Evolutionary conservation across 768 basidiomycete genomes (phyloP), one percentile per base, ranked within the genome.

Genomic region (Rickenella mellea): DNA sequence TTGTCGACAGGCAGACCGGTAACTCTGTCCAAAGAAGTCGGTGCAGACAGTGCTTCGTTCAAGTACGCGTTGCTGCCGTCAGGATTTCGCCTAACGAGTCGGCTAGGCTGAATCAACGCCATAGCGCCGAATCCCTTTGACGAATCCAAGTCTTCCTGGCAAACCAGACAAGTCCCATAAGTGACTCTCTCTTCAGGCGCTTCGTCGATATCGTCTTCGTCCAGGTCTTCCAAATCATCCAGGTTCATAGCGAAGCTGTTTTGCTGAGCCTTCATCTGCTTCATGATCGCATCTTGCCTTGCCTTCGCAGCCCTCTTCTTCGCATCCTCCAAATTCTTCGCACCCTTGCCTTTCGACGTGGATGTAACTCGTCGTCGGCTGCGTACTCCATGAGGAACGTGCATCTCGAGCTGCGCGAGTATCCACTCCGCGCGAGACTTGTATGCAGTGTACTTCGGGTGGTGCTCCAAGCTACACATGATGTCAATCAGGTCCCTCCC

Each of bases 81-180:
- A 2, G 82, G 85, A 49, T 84, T 82, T 28, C 76, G 76, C 35
- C 94, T 76, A 14, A 97, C 68, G 32, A 92, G 64, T 35, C 85
- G 73, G 58, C 92, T 93, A 0, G 93, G 84, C 53, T 97, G 94
- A 6, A 99, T 57, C 35, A 93, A 66, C 1, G 86, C 89, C 14
- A 99, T 74, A 24, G 77, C 76, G 5, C 96, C 96, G 58, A 96
- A 98, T 0, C 86, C 67, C 46, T 74, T 72, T 12, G 71, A 62
- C 2, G 71, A 55, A 50, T 78, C 84, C 40, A 97, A 74, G 46
- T 92, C 88, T 56, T 98, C 96, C 57, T 98, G 96, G 51, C 96
- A 99, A 8, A 98, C 92, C 48, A 99, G 98, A 57, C 96, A 99
- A n/a, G 83, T 84, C 2, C 94, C 94, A 46, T 80, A 83, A 10